These are phyloP conservation scores for Sarocladium strictum DNA, from an alignment of 2,329 filamentous ascomycete species.

Conservation along the genomic window DNA sequence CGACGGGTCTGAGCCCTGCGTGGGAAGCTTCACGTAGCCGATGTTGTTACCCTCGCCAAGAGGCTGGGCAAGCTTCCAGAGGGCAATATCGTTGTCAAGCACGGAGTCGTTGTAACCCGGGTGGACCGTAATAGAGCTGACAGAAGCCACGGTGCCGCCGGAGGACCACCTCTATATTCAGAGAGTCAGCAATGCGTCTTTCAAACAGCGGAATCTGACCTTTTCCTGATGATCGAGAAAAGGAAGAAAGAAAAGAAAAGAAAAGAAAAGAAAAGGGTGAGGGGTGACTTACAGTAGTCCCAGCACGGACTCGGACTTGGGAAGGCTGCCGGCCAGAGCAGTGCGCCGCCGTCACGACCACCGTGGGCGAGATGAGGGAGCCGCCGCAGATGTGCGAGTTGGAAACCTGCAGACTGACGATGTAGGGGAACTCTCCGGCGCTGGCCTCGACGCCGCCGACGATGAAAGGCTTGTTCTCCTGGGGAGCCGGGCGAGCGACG, in stretches of 20 bases:
- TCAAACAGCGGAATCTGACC: too few species aligned
- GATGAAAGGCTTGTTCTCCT: slow-evolving; percentile 12
- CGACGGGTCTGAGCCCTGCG: slow-evolving; percentile 20
- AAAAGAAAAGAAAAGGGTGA: neutral
- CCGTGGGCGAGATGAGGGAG: slow-evolving; percentile 22
- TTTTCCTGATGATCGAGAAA: neutral
- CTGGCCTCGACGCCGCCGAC: slow-evolving; percentile 20
- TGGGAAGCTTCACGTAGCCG: slow-evolving; percentile 19
- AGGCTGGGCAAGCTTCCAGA: slow-evolving; percentile 21
- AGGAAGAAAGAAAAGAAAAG: neutral
- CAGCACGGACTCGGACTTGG: slow-evolving; percentile 20
- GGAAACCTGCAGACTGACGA: slow-evolving; percentile 19
- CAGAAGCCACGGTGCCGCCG: slow-evolving; percentile 20
- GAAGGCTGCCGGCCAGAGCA: slow-evolving; percentile 18
- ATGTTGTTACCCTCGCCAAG: slow-evolving; percentile 18
- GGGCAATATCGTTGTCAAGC: slow-evolving; percentile 21
- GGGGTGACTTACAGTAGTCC: slow-evolving; percentile 16
- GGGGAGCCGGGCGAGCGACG: neutral
- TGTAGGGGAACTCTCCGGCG: slow-evolving; percentile 25
- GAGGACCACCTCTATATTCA: slow-evolving; percentile 5
- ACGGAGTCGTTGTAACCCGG: slow-evolving; percentile 16
- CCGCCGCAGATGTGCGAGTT: slow-evolving; percentile 23
- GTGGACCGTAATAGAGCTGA: slow-evolving; percentile 19
- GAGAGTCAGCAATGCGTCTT: neutral
- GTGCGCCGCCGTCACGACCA: slow-evolving; percentile 26